These are phyloP conservation scores for Paraleonurus japonicus DNA, from an alignment of 257 asterid species.

Conservation along the genomic window DNA sequence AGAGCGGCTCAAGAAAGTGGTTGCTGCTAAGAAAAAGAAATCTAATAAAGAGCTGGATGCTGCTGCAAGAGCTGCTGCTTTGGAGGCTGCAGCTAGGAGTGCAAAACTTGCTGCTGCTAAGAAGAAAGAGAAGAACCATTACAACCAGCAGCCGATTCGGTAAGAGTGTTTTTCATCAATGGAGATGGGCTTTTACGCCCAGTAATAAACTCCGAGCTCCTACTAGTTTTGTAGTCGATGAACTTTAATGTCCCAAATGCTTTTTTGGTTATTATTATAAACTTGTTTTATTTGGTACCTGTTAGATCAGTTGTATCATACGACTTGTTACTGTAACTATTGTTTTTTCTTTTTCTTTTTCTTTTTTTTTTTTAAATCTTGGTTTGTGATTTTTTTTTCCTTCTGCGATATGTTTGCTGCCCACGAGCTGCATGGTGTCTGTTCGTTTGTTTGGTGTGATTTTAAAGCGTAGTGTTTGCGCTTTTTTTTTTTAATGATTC, in stretches of 20 bases:
- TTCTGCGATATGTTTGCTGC: neutral
- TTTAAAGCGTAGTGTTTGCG: no score
- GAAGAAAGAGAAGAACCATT: slow-evolving; percentile 95
- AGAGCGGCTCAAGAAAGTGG: slow-evolving; percentile 76
- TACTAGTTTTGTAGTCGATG: slow-evolving; percentile 31
- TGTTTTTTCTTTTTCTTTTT: no score
- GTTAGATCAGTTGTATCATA: slow-evolving; percentile 39
- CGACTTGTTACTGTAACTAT: slow-evolving; percentile 26
- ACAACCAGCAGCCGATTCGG: slow-evolving; percentile 90
- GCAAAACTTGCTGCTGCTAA: slow-evolving; percentile 88
- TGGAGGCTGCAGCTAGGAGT: slow-evolving; percentile 92
- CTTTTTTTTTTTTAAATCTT: neutral
- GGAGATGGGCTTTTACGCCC: slow-evolving; percentile 28
- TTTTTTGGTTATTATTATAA: slow-evolving; percentile 15
- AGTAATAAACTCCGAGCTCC: slow-evolving; percentile 39
- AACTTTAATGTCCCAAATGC: slow-evolving; percentile 19
- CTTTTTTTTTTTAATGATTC: neutral
- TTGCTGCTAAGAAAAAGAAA: slow-evolving; percentile 79
- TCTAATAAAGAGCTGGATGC: slow-evolving; percentile 81
- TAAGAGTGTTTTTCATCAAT: slow-evolving; percentile 29
- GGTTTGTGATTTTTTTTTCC: neutral
- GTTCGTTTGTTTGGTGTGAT: neutral
- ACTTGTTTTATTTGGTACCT: slow-evolving; percentile 30
- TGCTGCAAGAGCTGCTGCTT: slow-evolving; percentile 84
- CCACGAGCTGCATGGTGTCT: neutral